Evolutionary conservation across 768 basidiomycete genomes (phyloP), one percentile per base, ranked within the genome.

Genomic region (Xerocomellus intermedius): DNA sequence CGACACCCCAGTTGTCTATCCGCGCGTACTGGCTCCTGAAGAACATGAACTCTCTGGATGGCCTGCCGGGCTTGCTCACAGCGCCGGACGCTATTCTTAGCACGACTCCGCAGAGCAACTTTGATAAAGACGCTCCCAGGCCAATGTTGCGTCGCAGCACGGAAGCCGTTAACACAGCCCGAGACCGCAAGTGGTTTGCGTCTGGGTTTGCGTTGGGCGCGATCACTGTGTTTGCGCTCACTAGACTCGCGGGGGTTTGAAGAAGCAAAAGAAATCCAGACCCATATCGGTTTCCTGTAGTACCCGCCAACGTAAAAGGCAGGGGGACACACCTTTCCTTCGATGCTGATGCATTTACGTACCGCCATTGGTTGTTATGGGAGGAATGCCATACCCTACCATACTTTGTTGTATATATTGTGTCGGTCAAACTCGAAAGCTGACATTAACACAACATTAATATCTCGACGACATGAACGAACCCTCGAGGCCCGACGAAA

Each of bases 21-120:
- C 78, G 72, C 60, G 61, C 67, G 7, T 85, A 84, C 65, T 87
- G 85, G 84, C 62, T 63, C 14, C 52, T 58, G 19, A 65, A 74
- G 41, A 87, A 87, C 63, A n/a, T 62, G 42, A 68, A 60, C 19
- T 85, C 83, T 51, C 64, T 87, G 48, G 84, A 87, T 55, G 85
- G 85, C 4, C 73, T 88, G 2, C 78, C 82, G 2, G 85, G 77
- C 1, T 58, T 86, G 46, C 43, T 58, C 9, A 65, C 60, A 5
- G 69, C 59, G 1, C 69, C 69, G 17, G 66, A 62, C 2, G 57
- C 60, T 10, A 38, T 61, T 7, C 54, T 58, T 9, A 24, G n/a
- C 9, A 33, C 46, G 47, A 19, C 49, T 0, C 64, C 60, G 0
- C 55, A 47, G 42, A 59, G 32, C 26, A 24, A 54, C n/a, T 71